These are phyloP conservation scores for Amaranthus cruentus DNA, from an alignment of 148 eudicot genomes.

Conservation along the genomic window DNA sequence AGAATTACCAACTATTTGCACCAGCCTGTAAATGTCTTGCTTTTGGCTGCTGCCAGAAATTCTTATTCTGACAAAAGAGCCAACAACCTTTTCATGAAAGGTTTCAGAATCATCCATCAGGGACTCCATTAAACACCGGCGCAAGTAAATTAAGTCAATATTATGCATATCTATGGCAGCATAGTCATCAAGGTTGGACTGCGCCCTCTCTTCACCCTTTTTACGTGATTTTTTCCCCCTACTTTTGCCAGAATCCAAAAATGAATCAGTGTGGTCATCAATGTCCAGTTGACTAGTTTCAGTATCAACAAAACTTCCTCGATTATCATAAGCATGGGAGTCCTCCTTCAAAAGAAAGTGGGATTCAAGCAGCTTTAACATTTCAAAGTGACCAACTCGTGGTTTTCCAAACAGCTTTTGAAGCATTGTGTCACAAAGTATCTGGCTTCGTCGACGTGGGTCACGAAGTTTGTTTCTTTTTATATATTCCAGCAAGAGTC, in stretches of 20 bases:
- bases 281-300: slow-evolving; percentile 50
- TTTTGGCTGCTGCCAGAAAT: slow-evolving; percentile 80
- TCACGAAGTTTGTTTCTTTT: slow-evolving; percentile 91
- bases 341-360: slow-evolving; percentile 77
- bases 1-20: slow-evolving; percentile 80
- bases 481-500: slow-evolving; percentile 78
- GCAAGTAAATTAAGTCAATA: slow-evolving; percentile 72
- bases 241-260: slow-evolving; percentile 44
- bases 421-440: slow-evolving; percentile 88
- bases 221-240: slow-evolving; percentile 65
- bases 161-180: slow-evolving; percentile 97
- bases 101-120: slow-evolving; percentile 71
- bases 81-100: slow-evolving; percentile 70
- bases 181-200: slow-evolving; percentile 85
- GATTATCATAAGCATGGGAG: slow-evolving; percentile 67
- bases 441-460: slow-evolving; percentile 85
- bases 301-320: slow-evolving; percentile 67
- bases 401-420: slow-evolving; percentile 79
- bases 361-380: slow-evolving; percentile 93
- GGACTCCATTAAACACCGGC: slow-evolving; percentile 83
- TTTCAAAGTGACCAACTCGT: slow-evolving; percentile 96
- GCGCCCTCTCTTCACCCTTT: slow-evolving; percentile 57
- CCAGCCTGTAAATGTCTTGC: slow-evolving; percentile 95
- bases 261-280: slow-evolving; percentile 53
- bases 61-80: slow-evolving; percentile 90